A percentile compares a stretch with the other conserved stretches of the same genome.
Evolutionary conservation across 2,329 filamentous ascomycete species (phyloP).

Genomic region (Emergomyces pasteurianus): DNA sequence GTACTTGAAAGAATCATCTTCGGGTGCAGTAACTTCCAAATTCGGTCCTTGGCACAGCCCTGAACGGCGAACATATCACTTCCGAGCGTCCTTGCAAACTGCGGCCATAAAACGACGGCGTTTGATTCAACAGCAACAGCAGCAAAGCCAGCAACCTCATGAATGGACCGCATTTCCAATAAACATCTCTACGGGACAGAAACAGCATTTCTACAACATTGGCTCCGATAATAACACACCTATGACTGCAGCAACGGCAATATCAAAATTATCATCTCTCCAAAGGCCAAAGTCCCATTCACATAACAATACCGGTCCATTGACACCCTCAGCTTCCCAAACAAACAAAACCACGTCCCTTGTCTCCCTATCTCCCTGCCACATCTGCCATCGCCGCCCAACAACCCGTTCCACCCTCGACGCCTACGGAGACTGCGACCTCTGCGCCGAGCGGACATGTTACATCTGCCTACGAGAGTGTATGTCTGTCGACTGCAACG

Average conservation of each 20-base stretch:
- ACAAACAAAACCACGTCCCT: neutral
- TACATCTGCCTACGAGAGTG: slow-evolving; percentile 33
- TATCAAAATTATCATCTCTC: neutral
- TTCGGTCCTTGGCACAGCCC: neutral
- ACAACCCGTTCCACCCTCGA: slow-evolving; percentile 29
- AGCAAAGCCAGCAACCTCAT: slow-evolving; percentile 7
- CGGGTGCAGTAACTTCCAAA: neutral
- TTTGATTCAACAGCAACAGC: slow-evolving; percentile 10
- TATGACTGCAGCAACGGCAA: neutral
- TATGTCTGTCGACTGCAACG: slow-evolving; percentile 21
- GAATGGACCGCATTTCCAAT: neutral
- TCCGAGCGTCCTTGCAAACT: neutral
- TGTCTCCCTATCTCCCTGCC: slow-evolving; percentile 24
- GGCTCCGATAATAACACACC: neutral
- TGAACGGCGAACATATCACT: neutral
- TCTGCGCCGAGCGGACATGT: slow-evolving; percentile 28
- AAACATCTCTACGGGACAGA: neutral
- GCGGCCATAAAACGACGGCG: slow-evolving; percentile 2
- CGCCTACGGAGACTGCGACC: slow-evolving; percentile 30
- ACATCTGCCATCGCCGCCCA: slow-evolving; percentile 31
- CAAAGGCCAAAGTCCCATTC: neutral
- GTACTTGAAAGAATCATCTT: slow-evolving; percentile 4
- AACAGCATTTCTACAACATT: neutral
- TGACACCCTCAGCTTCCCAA: neutral
- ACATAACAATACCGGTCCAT: neutral